Evolutionary conservation across 768 basidiomycete genomes (phyloP).

Genomic region (Clathrus columnatus): DNA sequence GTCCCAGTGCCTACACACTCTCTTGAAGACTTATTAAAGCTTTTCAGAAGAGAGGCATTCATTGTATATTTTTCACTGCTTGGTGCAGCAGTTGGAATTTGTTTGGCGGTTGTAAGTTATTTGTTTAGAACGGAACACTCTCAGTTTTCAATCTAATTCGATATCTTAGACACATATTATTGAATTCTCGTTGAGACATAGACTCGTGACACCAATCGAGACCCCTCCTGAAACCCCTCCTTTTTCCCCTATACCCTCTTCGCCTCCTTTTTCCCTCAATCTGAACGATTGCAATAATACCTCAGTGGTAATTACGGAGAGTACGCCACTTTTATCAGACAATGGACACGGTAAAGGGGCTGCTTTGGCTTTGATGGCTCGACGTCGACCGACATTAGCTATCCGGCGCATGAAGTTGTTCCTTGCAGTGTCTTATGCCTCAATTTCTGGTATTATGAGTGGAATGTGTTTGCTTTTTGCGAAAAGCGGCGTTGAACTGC

Average conservation of each 20-base stretch:
- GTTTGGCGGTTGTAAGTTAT: conserved; percentile 54
- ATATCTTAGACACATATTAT: conserved; percentile 55
- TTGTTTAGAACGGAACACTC: too few species aligned
- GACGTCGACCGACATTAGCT: conserved; percentile 18
- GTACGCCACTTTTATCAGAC: conserved; percentile 45
- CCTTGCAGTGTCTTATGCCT: conserved; percentile 78
- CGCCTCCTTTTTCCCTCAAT: conserved; percentile 13
- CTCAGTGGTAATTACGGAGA: conserved; percentile 28
- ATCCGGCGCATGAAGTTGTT: conserved; percentile 39
- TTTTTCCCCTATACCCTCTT: conserved; percentile 12
- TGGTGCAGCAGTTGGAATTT: conserved; percentile 46
- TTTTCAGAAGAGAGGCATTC: conserved; percentile 72
- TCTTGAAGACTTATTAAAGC: conserved; percentile 69
- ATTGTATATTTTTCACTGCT: conserved; percentile 74
- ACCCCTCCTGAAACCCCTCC: conserved; percentile 31
- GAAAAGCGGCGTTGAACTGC: conserved; percentile 85
- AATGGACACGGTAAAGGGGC: conserved; percentile 14
- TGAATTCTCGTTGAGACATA: conserved; percentile 52
- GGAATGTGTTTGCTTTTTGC: conserved; percentile 92
- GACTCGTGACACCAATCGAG: conserved; percentile 27
- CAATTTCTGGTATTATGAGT: conserved; percentile 78
- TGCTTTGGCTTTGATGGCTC: neutral
- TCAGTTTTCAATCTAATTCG: neutral
- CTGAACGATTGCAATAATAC: neutral
- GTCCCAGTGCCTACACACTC: conserved; percentile 83